Evolutionary conservation across 2,329 filamentous ascomycete species (phyloP).

Genomic region (Zasmidium cellare): DNA sequence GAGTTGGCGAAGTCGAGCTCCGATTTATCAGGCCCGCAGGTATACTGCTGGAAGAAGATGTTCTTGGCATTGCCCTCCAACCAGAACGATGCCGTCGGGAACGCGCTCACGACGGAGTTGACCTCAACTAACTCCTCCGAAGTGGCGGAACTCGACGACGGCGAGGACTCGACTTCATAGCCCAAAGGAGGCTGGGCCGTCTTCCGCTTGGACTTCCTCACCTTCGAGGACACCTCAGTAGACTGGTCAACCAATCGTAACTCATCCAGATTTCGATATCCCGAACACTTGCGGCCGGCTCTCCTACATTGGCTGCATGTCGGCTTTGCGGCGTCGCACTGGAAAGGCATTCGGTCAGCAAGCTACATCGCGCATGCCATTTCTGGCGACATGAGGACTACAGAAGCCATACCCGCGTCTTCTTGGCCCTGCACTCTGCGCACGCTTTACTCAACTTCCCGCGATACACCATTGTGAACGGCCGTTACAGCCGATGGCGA

Average conservation of each 20-base stretch:
- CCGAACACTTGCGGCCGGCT: constrained; percentile 8
- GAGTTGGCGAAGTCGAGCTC: constrained; percentile 9
- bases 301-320: constrained; percentile 7
- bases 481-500: no score
- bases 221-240: not conserved
- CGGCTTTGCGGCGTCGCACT: constrained; percentile 8
- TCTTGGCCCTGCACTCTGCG: constrained; percentile 10
- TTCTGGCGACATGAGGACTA: not conserved
- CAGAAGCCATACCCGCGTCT: constrained; percentile 4
- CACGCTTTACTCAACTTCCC: constrained; percentile 7
- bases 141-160: not conserved
- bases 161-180: not conserved
- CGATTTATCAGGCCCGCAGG: constrained; percentile 1
- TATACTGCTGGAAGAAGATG: constrained; percentile 9
- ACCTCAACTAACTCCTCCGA: not conserved
- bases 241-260: constrained; percentile 11
- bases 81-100: constrained; percentile 5
- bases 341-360: not conserved
- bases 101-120: no score
- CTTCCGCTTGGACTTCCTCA: not conserved
- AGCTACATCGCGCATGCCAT: not conserved
- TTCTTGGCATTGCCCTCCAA: not conserved
- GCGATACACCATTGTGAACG: constrained; percentile 7
- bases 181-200: not conserved
- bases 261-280: constrained; percentile 6